Percentiles rank a stretch among this genome's conserved stretches.
Evolutionary conservation across 352 stramenopile species (phyloP).

Genomic region (Aphanomyces invadans): DNA sequence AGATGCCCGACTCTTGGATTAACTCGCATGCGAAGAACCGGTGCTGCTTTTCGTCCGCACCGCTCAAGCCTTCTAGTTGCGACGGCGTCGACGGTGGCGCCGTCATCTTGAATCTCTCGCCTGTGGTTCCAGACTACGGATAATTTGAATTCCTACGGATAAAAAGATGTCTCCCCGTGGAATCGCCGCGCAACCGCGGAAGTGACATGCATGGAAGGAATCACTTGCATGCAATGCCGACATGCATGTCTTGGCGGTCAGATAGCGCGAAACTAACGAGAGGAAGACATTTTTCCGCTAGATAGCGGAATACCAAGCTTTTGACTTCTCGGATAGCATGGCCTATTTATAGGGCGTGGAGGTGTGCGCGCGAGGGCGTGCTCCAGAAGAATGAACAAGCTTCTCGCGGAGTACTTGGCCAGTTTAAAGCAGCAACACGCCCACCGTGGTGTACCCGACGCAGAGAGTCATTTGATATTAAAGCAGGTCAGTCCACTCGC

Average conservation of each 20-base stretch:
- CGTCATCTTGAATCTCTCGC: background rate
- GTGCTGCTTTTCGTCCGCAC: conserved; percentile 39
- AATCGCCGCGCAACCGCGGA: too few relatives aligned
- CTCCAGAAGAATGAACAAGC: background rate
- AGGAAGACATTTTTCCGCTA: too few relatives aligned
- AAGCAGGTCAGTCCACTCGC: background rate
- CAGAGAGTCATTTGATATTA: background rate
- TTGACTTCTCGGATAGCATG: background rate
- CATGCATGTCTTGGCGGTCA: too few relatives aligned
- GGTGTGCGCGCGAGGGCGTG: background rate
- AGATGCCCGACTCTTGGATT: conserved; percentile 82
- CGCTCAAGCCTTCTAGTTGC: conserved; percentile 33
- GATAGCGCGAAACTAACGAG: too few relatives aligned
- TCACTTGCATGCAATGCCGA: too few relatives aligned
- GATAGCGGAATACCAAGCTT: background rate
- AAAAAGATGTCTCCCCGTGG: too few relatives aligned
- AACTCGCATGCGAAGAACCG: conserved; percentile 86
- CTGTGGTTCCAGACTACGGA: background rate
- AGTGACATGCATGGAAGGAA: background rate
- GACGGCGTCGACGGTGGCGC: conserved; percentile 34
- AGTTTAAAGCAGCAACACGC: background rate
- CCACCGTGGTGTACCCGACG: background rate
- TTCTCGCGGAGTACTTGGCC: background rate
- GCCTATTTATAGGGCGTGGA: background rate
- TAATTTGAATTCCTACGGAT: background rate